Percentiles rank a stretch among this genome's conserved stretches.
phyloP scores from a whole-genome alignment of 495 filamentous ascomycete species.

The Tuber umbilicatum region DNA sequence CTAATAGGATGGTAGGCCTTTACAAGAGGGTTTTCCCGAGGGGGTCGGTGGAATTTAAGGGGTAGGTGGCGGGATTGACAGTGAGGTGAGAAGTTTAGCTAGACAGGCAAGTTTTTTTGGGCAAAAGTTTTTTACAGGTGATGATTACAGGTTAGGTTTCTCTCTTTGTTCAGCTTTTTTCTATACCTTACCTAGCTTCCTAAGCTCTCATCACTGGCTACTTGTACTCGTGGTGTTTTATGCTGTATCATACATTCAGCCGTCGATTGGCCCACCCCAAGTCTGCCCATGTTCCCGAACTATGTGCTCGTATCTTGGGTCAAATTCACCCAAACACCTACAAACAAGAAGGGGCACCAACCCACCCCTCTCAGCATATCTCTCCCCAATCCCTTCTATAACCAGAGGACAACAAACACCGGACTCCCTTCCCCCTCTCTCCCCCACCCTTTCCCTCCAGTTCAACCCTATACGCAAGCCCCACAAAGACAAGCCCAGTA shows the following conservation, averaged over 20 bases:
- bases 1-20: conserved; percentile 17
- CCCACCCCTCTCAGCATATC: not conserved
- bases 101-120: not conserved
- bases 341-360: not conserved
- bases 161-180: not conserved
- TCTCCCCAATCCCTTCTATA: not conserved
- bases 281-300: not conserved
- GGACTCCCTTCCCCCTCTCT: not conserved
- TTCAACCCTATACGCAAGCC: not conserved
- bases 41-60: conserved; percentile 30
- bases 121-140: not conserved
- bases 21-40: conserved; percentile 41
- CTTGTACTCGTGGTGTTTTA: not conserved
- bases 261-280: not conserved
- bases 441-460: not conserved
- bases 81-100: too few relatives aligned
- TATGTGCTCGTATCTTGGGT: not conserved
- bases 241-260: not conserved
- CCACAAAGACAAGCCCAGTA: too few relatives aligned
- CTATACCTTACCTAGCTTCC: not conserved
- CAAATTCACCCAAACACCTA: not conserved
- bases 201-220: not conserved
- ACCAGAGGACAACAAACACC: not conserved
- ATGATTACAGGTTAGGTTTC: not conserved
- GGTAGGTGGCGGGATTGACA: conserved; percentile 11